Evolutionary conservation across 441 rosid genomes (phyloP).

Genomic region (Adansonia rubrostipa): DNA sequence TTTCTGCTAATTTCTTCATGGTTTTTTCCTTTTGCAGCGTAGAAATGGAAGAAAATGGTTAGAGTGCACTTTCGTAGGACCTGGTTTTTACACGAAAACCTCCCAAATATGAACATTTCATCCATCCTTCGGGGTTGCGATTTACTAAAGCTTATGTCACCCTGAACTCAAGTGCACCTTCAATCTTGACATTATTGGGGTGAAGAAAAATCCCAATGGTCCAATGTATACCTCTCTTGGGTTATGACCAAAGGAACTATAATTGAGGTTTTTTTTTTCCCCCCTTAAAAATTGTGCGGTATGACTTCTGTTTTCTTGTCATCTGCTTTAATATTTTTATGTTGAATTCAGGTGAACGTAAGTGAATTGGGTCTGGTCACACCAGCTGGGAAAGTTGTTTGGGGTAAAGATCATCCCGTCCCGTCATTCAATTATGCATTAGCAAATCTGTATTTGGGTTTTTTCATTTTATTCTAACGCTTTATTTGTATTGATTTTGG

Average conservation of each 20-base stretch:
- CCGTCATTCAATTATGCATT: background rate
- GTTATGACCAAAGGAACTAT: constrained; percentile 93
- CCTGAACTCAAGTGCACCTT: constrained; percentile 92
- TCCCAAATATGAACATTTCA: constrained; percentile 96
- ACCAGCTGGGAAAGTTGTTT: constrained; percentile 92
- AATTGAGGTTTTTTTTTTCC: constrained; percentile 58
- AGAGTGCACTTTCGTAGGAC: constrained; percentile 24
- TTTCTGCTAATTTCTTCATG: background rate
- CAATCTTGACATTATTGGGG: constrained; percentile 84
- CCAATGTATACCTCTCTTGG: constrained; percentile 96
- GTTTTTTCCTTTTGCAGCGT: constrained; percentile 18
- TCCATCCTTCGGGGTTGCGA: constrained; percentile 89
- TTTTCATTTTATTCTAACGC: background rate
- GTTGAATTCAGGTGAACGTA: constrained; percentile 71
- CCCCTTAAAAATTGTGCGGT: background rate
- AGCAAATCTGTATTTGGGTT: background rate
- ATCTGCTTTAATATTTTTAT: background rate
- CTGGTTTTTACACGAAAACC: constrained; percentile 90
- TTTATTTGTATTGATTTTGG: background rate
- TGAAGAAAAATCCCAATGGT: constrained; percentile 94
- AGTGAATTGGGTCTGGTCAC: constrained; percentile 94
- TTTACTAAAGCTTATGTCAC: constrained; percentile 93
- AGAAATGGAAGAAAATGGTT: constrained; percentile 26
- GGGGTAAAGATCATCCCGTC: constrained; percentile 61
- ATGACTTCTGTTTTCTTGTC: background rate